Base-by-base conservation (phyloP, 2,329 filamentous ascomycete species). In the Microsporum audouinii region DNA sequence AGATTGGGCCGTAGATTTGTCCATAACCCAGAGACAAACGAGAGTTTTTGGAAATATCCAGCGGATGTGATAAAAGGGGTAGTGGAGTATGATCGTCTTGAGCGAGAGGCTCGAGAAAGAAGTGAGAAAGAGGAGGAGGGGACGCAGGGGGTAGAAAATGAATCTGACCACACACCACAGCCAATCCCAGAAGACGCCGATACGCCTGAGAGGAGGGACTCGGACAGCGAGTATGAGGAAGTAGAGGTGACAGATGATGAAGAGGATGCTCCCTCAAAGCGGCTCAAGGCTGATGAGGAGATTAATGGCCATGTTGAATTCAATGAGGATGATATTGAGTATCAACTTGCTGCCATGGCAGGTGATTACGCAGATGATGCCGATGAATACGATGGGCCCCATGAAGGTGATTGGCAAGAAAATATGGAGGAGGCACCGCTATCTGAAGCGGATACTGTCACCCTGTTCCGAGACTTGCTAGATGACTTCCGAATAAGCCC, bases 41-140 rank as follows among this genome's bases (percentile, higher is more conserved):
- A 91, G 66, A 97, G 91, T 73, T 91, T 91, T 73, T 99, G 95
- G 94, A 90, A 90, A 69, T 94, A 96, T 68, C 94, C 94, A 0
- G 84, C 89, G 60, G 87, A 94, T 71, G 80, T 99, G 39, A 86
- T 91, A 81, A 85, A 87, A 63, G 90, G 84, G 0, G 82, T 86
- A 1, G 71, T 82, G 2, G 83, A 85, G 12, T 88, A 94, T 60
- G 84, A 87, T 68, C 76, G 76, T 29, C 77, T 89, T 60, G 90
- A 96, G 72, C 84, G 87, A 71, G 84, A 86, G 66, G 82, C 84
- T 62, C 86, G 75, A 77, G 84, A 75, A 74, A 81, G 68, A 83
- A 85, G 75, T 63, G 68, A 76, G 67, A 70, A 68, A 3, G 69
- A 70, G 3, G 70, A 72, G 53, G 63, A 66, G 34, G 64, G 45